A percentile compares a stretch with the other conserved stretches of the same genome.
Conservation (phyloP, 2,329 filamentous ascomycete genomes). For the Pseudophaeomoniella oleicola region DNA sequence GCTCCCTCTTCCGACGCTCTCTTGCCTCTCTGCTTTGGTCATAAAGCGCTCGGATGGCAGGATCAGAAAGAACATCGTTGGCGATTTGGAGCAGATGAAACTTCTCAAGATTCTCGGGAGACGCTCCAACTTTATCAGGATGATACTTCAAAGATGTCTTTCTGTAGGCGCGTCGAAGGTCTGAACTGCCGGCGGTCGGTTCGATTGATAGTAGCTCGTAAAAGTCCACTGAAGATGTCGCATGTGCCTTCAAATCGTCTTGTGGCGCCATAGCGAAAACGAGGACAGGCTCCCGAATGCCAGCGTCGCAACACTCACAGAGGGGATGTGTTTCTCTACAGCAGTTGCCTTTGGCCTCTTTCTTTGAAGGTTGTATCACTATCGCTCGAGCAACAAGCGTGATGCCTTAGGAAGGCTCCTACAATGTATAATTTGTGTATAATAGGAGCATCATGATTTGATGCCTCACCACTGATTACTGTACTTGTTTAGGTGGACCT, state of each 20-base stretch:
- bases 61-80: slow-evolving; percentile 66
- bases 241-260: slow-evolving; percentile 40
- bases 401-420: too few relatives aligned
- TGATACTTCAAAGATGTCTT: slow-evolving; percentile 81
- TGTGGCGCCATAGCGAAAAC: slow-evolving; percentile 18
- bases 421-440: too few relatives aligned
- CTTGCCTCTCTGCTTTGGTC: slow-evolving; percentile 61
- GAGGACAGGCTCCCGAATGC: too few relatives aligned
- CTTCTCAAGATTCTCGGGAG: slow-evolving; percentile 53
- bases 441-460: too few relatives aligned
- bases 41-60: slow-evolving; percentile 59
- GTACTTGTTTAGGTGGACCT: too few relatives aligned
- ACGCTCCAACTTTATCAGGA: slow-evolving; percentile 73
- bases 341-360: too few relatives aligned
- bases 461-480: too few relatives aligned
- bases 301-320: too few relatives aligned
- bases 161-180: slow-evolving; percentile 72
- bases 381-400: too few relatives aligned
- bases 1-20: slow-evolving; percentile 53
- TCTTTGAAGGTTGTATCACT: too few relatives aligned
- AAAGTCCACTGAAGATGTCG: slow-evolving; percentile 52
- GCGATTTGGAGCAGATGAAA: slow-evolving; percentile 79
- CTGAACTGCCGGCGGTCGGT: slow-evolving; percentile 49
- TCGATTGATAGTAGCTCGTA: slow-evolving; percentile 61
- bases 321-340: too few relatives aligned